Conservation (phyloP, 768 basidiomycete species). For the Mycena polygramma region DNA sequence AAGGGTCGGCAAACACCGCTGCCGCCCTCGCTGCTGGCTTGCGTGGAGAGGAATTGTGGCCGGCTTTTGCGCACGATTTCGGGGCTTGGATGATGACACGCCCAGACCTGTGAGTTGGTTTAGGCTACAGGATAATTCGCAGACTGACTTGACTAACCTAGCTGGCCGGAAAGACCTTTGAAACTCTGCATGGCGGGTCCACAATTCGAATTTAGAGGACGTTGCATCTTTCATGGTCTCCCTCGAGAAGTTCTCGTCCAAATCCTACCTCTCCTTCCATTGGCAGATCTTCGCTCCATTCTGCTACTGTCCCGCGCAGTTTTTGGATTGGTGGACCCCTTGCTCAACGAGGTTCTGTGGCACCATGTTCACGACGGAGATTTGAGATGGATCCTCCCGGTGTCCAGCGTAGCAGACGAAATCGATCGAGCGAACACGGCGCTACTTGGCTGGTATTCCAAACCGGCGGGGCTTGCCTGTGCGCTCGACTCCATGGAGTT, state of each 20-base stretch:
- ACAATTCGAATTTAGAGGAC: background rate
- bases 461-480: background rate
- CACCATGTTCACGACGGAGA: background rate
- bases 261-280: background rate
- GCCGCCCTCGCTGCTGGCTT: constrained; percentile 18
- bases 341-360: background rate
- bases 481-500: constrained; percentile 18
- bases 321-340: background rate
- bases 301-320: background rate
- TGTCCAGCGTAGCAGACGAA: background rate
- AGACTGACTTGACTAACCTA: background rate
- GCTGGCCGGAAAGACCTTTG: background rate
- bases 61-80: constrained; percentile 9
- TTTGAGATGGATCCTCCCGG: background rate
- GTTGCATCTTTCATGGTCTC: background rate
- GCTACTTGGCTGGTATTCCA: background rate
- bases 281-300: background rate
- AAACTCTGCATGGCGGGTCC: background rate
- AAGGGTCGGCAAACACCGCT: background rate
- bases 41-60: constrained; percentile 7
- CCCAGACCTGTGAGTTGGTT: constrained; percentile 11
- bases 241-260: background rate
- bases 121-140: background rate
- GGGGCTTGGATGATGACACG: constrained; percentile 14
- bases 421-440: background rate